Evolutionary conservation across 495 filamentous ascomycete species (phyloP).

Genomic region (Cudoniella acicularis): DNA sequence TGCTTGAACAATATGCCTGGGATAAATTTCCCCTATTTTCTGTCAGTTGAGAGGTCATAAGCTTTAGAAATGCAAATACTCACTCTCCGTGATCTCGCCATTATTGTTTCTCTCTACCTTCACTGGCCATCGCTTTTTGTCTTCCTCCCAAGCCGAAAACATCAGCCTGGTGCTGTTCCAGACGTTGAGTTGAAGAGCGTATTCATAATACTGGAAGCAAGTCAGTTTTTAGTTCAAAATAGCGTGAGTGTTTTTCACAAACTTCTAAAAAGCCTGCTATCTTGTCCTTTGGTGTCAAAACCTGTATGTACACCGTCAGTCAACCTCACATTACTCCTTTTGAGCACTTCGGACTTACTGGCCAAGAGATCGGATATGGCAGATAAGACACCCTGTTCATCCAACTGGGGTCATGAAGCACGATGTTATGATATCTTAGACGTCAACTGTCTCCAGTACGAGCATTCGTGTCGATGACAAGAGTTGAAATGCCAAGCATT

Average conservation of each 20-base stretch:
- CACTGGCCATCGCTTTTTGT: constrained; percentile 48
- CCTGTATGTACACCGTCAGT: not conserved
- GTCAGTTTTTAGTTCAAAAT: not conserved
- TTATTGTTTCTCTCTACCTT: constrained; percentile 41
- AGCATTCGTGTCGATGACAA: constrained; percentile 56
- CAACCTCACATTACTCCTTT: not conserved
- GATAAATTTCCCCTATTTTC: constrained; percentile 28
- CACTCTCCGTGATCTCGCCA: not conserved
- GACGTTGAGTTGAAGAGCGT: constrained; percentile 58
- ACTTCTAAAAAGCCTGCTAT: constrained; percentile 64
- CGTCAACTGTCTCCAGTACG: constrained; percentile 64
- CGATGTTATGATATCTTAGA: constrained; percentile 34
- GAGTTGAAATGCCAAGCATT: constrained; percentile 47
- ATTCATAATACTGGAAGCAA: constrained; percentile 40
- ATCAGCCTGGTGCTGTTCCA: constrained; percentile 51
- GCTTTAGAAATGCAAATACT: not conserved
- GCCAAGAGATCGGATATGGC: constrained; percentile 45
- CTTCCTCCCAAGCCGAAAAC: constrained; percentile 43
- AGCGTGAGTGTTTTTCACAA: not conserved
- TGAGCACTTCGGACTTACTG: constrained; percentile 38
- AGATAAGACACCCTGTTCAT: constrained; percentile 62
- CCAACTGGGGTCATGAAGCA: constrained; percentile 48
- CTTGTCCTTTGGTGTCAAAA: constrained; percentile 65
- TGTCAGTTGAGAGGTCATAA: not conserved
- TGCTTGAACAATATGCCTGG: constrained; percentile 55